phyloP scores from a whole-genome alignment of 306 rosid genomes.

The Sechiopsis laciniata region DNA sequence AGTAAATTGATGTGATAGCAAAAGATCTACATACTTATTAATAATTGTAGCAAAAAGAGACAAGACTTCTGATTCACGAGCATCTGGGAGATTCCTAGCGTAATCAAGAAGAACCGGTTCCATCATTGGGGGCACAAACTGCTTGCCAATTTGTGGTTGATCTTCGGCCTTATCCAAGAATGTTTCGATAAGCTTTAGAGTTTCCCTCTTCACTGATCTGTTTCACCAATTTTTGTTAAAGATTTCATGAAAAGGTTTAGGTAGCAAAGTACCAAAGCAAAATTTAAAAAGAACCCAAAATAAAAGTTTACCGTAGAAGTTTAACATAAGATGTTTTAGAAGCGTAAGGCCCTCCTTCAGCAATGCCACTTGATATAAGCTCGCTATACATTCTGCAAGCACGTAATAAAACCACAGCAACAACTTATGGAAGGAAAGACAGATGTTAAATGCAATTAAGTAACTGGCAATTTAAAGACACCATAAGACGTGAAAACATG shows the following conservation, averaged over 20 bases:
- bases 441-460: background rate
- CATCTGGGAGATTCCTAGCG: slow-evolving; percentile 96
- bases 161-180: slow-evolving; percentile 99
- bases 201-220: slow-evolving; percentile 97
- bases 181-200: slow-evolving; percentile 89
- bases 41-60: slow-evolving; percentile 96
- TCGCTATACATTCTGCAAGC: slow-evolving; percentile 94
- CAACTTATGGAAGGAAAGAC: background rate
- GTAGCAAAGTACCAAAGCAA: background rate
- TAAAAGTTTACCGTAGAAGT: slow-evolving; percentile 59
- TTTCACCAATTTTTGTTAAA: slow-evolving; percentile 20
- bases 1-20: background rate
- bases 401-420: slow-evolving; percentile 16
- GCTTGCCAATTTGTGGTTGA: slow-evolving; percentile 92
- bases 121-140: slow-evolving; percentile 99
- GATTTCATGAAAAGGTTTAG: background rate
- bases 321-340: slow-evolving; percentile 87
- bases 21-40: slow-evolving; percentile 55
- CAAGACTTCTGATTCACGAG: slow-evolving; percentile 93
- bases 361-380: slow-evolving; percentile 84
- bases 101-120: slow-evolving; percentile 97
- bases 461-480: slow-evolving; percentile 6
- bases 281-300: slow-evolving; percentile 16
- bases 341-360: slow-evolving; percentile 85
- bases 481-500: background rate